These are phyloP conservation scores for Paragyromitra xinjiangensis DNA, from an alignment of 495 filamentous ascomycete species.

Conservation along the genomic window DNA sequence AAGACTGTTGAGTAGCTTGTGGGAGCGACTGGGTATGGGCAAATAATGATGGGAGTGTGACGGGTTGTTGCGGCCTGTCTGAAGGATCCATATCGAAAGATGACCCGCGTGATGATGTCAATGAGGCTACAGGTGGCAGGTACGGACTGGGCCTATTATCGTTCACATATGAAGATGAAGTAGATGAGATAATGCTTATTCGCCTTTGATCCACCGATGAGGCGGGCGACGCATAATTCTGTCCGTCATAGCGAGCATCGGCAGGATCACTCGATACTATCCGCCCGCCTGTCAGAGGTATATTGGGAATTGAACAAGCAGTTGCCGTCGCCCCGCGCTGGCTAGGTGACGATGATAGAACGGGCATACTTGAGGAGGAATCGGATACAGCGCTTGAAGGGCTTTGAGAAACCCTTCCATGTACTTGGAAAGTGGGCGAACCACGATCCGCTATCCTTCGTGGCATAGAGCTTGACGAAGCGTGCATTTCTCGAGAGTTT, in stretches of 20 bases:
- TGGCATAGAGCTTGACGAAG: slow-evolving; percentile 51
- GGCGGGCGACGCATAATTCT: slow-evolving; percentile 45
- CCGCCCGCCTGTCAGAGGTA: slow-evolving; percentile 50
- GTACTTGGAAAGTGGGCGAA: slow-evolving; percentile 50
- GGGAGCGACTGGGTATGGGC: slow-evolving; percentile 36
- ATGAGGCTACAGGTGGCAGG: slow-evolving; percentile 53
- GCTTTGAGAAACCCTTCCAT: slow-evolving; percentile 51
- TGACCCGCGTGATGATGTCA: slow-evolving; percentile 56
- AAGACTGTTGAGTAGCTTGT: slow-evolving; percentile 32
- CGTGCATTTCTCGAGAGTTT: slow-evolving; percentile 46
- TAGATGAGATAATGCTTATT: slow-evolving; percentile 54
- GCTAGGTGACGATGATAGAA: slow-evolving; percentile 50
- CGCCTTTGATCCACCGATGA: slow-evolving; percentile 50
- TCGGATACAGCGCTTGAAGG: slow-evolving; percentile 52
- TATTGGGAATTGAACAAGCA: slow-evolving; percentile 45
- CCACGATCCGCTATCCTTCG: slow-evolving; percentile 52
- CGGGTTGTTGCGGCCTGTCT: slow-evolving; percentile 38
- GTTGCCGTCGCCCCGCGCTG: slow-evolving; percentile 45
- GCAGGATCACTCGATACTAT: slow-evolving; percentile 48
- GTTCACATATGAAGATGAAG: slow-evolving; percentile 46
- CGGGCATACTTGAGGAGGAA: slow-evolving; percentile 52
- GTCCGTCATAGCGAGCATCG: slow-evolving; percentile 54
- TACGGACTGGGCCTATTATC: slow-evolving; percentile 55
- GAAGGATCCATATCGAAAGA: slow-evolving; percentile 53
- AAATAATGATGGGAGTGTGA: slow-evolving; percentile 50